Evolutionary conservation across 495 filamentous ascomycete species (phyloP), one percentile per base, ranked within the genome.

Genomic region (Tetracladium setigerum): DNA sequence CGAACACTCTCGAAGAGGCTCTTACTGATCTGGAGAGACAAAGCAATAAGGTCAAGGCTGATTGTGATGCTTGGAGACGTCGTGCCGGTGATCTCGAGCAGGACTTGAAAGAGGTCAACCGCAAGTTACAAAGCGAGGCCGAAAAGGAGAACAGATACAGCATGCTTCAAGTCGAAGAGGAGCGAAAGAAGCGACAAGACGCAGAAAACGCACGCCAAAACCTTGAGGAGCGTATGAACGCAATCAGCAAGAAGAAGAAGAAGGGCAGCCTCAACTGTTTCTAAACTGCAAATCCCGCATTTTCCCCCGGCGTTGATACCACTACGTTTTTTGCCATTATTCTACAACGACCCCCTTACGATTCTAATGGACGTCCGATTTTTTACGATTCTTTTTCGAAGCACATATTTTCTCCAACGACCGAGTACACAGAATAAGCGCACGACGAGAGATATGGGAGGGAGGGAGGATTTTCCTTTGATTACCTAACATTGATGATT

Each of bases 211-310:
- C 94, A 32, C 70, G 86, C 44, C 85, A 49, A 14, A 83, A 94
- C 58, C 75, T 97, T 4, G 92, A 98, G 66, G 87, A 94, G 70
- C 76, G 89, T 11, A 96, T 98, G 91, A 83, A 85, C 49, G 84
- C 80, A n/a, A 81, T 95, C 59, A 84, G 81, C 64, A 89, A 89
- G 69, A 95, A 90, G 73, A 95, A 95, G 81, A 88, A 87, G 74
- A 92, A 92, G 80, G 84, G 87, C 60, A 87, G 84, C 27, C 80
- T 98, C 58, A 96, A 95, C 69, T 98, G 92, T 73, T 98, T 98
- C 69, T 98, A 84, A 46, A 2, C 22, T 22, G n/a, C 24, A 13
- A 32, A 18, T 44, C 44, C n/a, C 9, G 12, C 13, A 14, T 36
- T 10, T 22, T 31, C 9, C 37, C 18, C 34, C 10, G 34, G 34